Conservation (phyloP, 192 early-diverging fungal species). For the Blastocladiella britannica region DNA sequence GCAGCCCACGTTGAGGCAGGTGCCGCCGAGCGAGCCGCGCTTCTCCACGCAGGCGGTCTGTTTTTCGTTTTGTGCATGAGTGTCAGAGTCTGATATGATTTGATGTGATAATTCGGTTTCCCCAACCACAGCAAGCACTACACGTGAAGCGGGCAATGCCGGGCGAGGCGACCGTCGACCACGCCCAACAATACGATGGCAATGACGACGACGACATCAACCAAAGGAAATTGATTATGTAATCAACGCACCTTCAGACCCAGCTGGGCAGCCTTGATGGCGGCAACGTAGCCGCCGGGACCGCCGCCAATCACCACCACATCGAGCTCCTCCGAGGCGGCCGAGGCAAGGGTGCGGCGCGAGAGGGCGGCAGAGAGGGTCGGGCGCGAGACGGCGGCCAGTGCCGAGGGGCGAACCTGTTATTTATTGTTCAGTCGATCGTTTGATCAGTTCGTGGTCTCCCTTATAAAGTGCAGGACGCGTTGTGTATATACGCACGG, state of each 20-base stretch:
- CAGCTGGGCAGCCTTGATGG: constrained; percentile 94
- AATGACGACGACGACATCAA: constrained; percentile 3
- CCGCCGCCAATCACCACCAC: constrained; percentile 83
- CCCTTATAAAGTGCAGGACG: no score
- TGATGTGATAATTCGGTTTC: neutral
- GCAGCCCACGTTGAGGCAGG: constrained; percentile 97
- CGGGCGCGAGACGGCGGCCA: neutral
- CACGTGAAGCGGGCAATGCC: constrained; percentile 3
- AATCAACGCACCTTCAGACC: constrained; percentile 70
- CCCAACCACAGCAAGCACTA: neutral
- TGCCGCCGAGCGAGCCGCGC: constrained; percentile 86
- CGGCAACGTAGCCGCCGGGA: constrained; percentile 94
- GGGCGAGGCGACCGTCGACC: neutral
- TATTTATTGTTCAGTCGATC: no score
- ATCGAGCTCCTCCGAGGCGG: constrained; percentile 40
- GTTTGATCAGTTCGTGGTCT: no score
- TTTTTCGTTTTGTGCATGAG: no score
- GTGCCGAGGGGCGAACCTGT: no score
- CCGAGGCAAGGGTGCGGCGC: neutral
- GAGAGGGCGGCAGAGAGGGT: neutral
- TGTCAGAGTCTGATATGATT: no score
- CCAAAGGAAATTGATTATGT: no score
- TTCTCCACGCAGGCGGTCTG: constrained; percentile 94
- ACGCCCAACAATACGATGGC: neutral
- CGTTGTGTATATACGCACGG: no score